These are phyloP conservation scores for Ophiocordyceps unilateralis DNA, from an alignment of 2,329 filamentous ascomycete genomes.

Conservation along the genomic window DNA sequence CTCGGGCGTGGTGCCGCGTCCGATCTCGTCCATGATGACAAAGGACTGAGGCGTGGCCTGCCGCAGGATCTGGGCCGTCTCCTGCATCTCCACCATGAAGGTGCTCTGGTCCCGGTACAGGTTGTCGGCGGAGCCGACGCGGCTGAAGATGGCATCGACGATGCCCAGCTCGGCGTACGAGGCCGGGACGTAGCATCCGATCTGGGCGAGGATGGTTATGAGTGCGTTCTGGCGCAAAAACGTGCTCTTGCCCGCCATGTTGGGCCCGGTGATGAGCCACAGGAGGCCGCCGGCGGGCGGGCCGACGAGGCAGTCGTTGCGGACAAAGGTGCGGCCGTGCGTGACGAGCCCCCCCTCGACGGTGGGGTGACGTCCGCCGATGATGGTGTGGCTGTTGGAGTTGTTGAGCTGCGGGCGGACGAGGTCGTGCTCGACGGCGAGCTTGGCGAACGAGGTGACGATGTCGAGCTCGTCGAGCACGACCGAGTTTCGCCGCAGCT, in stretches of 20 bases:
- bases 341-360: constrained; percentile 70
- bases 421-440: constrained; percentile 60
- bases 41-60: constrained; percentile 72
- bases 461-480: constrained; percentile 91
- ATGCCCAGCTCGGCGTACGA: constrained; percentile 71
- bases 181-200: constrained; percentile 84
- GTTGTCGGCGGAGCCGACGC: constrained; percentile 86
- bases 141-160: constrained; percentile 91
- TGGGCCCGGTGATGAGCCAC: constrained; percentile 65
- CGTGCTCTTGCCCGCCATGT: constrained; percentile 96
- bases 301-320: constrained; percentile 76
- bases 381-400: constrained; percentile 51
- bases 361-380: constrained; percentile 80
- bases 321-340: constrained; percentile 65
- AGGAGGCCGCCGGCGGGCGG: constrained; percentile 44
- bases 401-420: constrained; percentile 56
- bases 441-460: constrained; percentile 62
- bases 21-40: constrained; percentile 97
- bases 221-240: constrained; percentile 92
- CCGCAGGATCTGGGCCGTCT: constrained; percentile 79
- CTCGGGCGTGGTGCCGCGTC: constrained; percentile 80
- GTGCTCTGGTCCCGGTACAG: constrained; percentile 91
- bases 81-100: constrained; percentile 99
- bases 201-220: constrained; percentile 83
- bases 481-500: constrained; percentile 73